phyloP scores from a whole-genome alignment of 257 asterid species.

The Gentiana straminea region DNA sequence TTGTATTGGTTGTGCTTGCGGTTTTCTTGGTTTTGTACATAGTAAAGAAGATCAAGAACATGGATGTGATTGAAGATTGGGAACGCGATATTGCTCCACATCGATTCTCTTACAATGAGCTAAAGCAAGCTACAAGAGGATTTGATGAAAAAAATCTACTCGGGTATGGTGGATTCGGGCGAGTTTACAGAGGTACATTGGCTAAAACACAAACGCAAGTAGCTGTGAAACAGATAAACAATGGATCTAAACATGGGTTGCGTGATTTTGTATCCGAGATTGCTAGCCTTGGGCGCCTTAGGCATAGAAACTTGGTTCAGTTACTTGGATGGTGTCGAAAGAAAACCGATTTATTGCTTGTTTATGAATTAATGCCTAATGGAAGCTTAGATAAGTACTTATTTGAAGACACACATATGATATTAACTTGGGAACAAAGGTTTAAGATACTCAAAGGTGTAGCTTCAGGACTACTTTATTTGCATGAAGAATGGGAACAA shows the following conservation, averaged over 20 bases:
- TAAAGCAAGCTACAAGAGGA: conserved; percentile 56
- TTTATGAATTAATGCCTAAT: conserved; percentile 69
- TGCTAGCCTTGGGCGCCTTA: conserved; percentile 43
- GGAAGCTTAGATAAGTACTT: conserved; percentile 68
- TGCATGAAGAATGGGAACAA: conserved; percentile 77
- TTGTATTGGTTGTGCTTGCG: conserved; percentile 19
- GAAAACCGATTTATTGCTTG: conserved; percentile 44
- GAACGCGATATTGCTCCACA: conserved; percentile 61
- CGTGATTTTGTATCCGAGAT: conserved; percentile 52
- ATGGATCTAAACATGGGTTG: conserved; percentile 51
- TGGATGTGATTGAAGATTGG: conserved; percentile 59
- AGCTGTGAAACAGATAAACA: conserved; percentile 53
- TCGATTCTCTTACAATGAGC: conserved; percentile 45
- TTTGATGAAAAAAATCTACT: conserved; percentile 44
- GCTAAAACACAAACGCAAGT: conserved; percentile 26
- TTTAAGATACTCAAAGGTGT: conserved; percentile 52
- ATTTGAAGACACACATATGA: conserved; percentile 25
- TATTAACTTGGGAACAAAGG: conserved; percentile 59
- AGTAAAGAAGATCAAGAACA: conserved; percentile 29
- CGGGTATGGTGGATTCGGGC: conserved; percentile 79
- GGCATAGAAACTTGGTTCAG: conserved; percentile 61
- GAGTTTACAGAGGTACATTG: conserved; percentile 55
- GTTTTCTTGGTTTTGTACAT: conserved; percentile 14
- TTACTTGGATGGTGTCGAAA: conserved; percentile 56
- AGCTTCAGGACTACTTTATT: conserved; percentile 47